Evolutionary conservation across 768 basidiomycete species (phyloP).

Genomic region (Leucocoprinus leucothites): DNA sequence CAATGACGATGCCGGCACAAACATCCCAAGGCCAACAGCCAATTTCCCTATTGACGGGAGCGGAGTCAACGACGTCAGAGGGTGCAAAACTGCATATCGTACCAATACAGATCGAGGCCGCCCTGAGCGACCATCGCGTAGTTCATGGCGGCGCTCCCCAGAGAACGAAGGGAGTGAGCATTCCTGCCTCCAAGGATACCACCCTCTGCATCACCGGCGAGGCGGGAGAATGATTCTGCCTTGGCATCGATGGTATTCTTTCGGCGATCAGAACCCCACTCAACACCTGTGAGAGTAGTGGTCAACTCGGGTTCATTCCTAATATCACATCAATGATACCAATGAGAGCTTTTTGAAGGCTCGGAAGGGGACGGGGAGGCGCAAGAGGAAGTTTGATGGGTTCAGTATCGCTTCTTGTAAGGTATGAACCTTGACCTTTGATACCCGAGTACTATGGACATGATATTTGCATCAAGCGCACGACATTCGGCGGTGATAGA

Average conservation of each 20-base stretch:
- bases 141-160: constrained; percentile 85
- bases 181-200: constrained; percentile 73
- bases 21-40: constrained; percentile 88
- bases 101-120: constrained; percentile 87
- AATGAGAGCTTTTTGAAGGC: constrained; percentile 69
- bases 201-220: constrained; percentile 67
- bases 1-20: constrained; percentile 88
- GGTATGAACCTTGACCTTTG: constrained; percentile 76
- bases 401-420: constrained; percentile 46
- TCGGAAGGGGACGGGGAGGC: constrained; percentile 58
- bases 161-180: constrained; percentile 78
- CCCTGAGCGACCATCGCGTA: constrained; percentile 87
- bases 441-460: constrained; percentile 66
- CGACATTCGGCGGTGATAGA: neutral
- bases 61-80: neutral
- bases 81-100: constrained; percentile 18
- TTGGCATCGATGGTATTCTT: constrained; percentile 53
- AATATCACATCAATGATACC: constrained; percentile 33
- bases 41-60: constrained; percentile 57
- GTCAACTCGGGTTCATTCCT: neutral
- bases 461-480: neutral
- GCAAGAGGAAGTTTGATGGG: constrained; percentile 65
- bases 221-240: constrained; percentile 61
- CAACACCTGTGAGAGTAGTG: constrained; percentile 48
- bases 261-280: constrained; percentile 85